These are phyloP conservation scores for Ceratobasidium papillatum DNA, from an alignment of 1,284 basidiomycete genomes.

Conservation along the genomic window DNA sequence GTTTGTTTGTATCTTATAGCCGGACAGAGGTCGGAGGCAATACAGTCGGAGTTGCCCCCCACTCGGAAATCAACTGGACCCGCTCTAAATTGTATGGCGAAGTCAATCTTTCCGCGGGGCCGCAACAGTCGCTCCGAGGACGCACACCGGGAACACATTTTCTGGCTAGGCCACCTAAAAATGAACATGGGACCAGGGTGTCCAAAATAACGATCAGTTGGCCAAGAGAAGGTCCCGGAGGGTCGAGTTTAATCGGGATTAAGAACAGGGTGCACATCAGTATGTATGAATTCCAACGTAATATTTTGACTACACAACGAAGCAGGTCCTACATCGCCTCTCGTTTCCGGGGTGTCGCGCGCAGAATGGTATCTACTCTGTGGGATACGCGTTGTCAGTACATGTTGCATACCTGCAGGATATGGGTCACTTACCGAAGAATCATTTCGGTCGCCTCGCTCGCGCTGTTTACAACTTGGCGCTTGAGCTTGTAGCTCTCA, in stretches of 20 bases:
- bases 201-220: not conserved
- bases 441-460: slow-evolving; percentile 99
- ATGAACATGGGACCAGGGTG: not conserved
- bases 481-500: slow-evolving; percentile 97
- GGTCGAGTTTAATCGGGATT: not conserved
- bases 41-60: not conserved
- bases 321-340: slow-evolving; percentile 53
- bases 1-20: not conserved
- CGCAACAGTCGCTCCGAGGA: not conserved
- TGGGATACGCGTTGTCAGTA: not conserved
- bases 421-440: slow-evolving; percentile 66
- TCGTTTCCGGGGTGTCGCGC: slow-evolving; percentile 64
- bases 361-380: slow-evolving; percentile 63
- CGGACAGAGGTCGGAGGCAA: not conserved
- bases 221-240: not conserved
- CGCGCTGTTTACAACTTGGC: slow-evolving; percentile 92
- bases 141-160: not conserved
- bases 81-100: not conserved
- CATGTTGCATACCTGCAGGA: not conserved
- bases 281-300: not conserved
- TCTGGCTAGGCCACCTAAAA: not conserved
- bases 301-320: not conserved
- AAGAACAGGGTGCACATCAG: not conserved
- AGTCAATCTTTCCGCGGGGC: not conserved
- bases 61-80: not conserved